Evolutionary conservation across 1,284 basidiomycete species (phyloP), one percentile per base, ranked within the genome.

Genomic region (Phaffia rhodozyma): DNA sequence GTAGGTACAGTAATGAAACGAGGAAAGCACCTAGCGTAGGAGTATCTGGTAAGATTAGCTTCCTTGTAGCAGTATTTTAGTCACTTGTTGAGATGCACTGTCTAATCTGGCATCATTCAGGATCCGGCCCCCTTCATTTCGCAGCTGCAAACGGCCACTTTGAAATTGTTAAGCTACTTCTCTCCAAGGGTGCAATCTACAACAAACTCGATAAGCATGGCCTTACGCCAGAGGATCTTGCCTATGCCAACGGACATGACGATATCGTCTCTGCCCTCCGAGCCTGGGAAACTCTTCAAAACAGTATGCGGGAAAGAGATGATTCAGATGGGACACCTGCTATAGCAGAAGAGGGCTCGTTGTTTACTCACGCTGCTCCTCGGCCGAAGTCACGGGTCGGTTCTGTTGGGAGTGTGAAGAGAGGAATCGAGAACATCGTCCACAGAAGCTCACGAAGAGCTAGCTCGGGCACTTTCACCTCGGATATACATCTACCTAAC

Each of bases 71-170:
- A 32, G 25, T 47, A 49, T 11, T 32, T 11, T 54, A 4, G n/a
- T 13, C 51, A 51, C 30, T 23, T 50, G 55, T 27, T 11, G 53
- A 53, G 18, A 25, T 20, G 47, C 53, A 25, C 34, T 20, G 5
- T 21, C 53, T 59, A 58, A 66, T 58, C n/a, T 23, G 61, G 49
- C 38, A 25, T 82, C 83, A 20, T 21, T 18, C 71, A 75, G 90
- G 90, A 23, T 89, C 89, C 1, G 93, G 91, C 0, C 88, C 91
- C 0, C 82, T 96, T n/a, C 91, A 96, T 72, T 96, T 94, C 73
- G 91, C 91, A 6, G 86, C 90, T 32, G 90, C 91, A 27, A 91
- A 93, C 68, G 91, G 91, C 4, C 89, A 96, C 75, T 82, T 82
- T 38, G 75, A 79, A 23, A 83, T 90, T 69, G 82, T 90, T 52